These are phyloP conservation scores for Puccinellia tenuiflora DNA, from an alignment of 176 grass and related monocot species.

Conservation along the genomic window DNA sequence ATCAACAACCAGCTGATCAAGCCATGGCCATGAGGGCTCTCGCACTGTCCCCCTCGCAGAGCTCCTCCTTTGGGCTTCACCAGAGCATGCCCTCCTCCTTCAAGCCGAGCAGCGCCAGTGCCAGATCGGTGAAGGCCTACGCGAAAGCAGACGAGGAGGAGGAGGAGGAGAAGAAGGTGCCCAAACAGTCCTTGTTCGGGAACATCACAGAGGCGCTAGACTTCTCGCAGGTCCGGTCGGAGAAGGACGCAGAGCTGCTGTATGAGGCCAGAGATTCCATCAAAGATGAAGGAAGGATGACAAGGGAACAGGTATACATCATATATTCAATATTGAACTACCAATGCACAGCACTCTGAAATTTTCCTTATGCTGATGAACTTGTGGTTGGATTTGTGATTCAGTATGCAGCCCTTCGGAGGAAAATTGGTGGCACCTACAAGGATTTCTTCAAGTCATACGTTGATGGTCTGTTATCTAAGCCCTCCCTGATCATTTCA, in stretches of 20 bases:
- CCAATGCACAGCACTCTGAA: not conserved
- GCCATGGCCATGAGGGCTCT: conserved; percentile 63
- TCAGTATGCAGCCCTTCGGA: conserved; percentile 80
- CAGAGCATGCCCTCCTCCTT: not conserved
- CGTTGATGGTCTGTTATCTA: conserved; percentile 57
- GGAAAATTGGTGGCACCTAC: conserved; percentile 97
- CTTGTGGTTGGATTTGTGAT: not conserved
- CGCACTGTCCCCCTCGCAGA: conserved; percentile 45
- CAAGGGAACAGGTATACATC: conserved; percentile 60
- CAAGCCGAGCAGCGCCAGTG: not conserved
- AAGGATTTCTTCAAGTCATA: conserved; percentile 99
- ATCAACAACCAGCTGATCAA: not conserved
- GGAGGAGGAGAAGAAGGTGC: not conserved
- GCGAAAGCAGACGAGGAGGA: conserved; percentile 40
- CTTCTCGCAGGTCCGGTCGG: conserved; percentile 83
- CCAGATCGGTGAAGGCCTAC: conserved; percentile 31
- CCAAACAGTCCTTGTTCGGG: conserved; percentile 74
- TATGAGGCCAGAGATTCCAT: conserved; percentile 72
- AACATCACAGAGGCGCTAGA: conserved; percentile 84
- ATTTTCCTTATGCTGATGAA: not conserved
- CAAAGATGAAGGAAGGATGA: conserved; percentile 65
- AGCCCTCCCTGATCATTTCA: not conserved
- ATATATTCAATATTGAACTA: not conserved
- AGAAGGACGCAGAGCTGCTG: conserved; percentile 76
- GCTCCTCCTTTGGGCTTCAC: conserved; percentile 30